Evolutionary conservation across 73 alveolate species (phyloP), one percentile per base, ranked within the genome.

Genomic region (Symbiodinium natans): DNA sequence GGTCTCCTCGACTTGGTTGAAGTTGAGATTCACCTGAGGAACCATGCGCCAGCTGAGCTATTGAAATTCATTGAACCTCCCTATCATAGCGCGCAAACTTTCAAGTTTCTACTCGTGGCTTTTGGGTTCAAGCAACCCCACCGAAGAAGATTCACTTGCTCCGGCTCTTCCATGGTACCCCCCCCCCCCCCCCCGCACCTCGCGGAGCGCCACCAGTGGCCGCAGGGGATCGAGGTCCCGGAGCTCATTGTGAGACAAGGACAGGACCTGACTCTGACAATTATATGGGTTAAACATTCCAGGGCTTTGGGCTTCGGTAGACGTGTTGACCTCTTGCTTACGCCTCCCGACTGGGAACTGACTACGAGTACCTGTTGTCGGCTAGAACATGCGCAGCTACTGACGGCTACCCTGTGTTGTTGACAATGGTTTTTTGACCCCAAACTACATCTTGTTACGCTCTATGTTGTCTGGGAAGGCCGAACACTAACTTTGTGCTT

Each of bases 171-270:
- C n/a, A n/a, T n/a, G n/a, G n/a, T n/a, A n/a, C n/a, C n/a, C n/a
- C n/a, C n/a, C n/a, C n/a, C n/a, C n/a, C n/a, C n/a, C n/a, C n/a
- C n/a, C n/a, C n/a, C n/a, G n/a, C n/a, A n/a, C 96, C 96, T 89
- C 96, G 52, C 96, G 75, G 41, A 89, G 52, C 7, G 74, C 75
- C 75, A 41, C 77, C 87, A 89, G 52, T 6, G 87, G 48, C n/a
- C 87, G 17, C 48, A 89, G 43, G 33, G 96, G 96, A 52, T 36
- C 63, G 2, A 89, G 38, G 52, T 41, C 74, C 1, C 96, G 96
- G n/a, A 89, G 96, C 96, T 89, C 87, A 77, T 89, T 89, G 96
- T 89, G 96, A n/a, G 96, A 89, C 80, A 89, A 52, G 48, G 96
- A 89, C 54, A 89, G 87, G 75, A 89, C 96, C 96, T 89, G 88